phyloP scores from a whole-genome alignment of 108 stramenopile genomes.

The Cyclostephanos invisitatus region DNA sequence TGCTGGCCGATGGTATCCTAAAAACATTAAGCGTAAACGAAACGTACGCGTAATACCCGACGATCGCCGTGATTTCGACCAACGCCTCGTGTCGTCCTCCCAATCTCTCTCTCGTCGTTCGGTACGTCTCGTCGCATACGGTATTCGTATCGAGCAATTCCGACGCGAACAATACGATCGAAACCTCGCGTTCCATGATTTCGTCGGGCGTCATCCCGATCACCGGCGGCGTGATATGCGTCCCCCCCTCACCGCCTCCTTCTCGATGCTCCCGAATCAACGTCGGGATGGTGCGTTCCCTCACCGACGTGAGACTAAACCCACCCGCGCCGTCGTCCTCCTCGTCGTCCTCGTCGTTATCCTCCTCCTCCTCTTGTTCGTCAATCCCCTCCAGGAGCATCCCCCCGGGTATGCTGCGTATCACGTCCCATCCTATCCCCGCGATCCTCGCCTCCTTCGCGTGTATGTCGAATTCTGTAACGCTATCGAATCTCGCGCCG shows the following conservation, averaged over 20 bases:
- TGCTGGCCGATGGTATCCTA: slow-evolving; percentile 67
- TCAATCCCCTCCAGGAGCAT: slow-evolving; percentile 5
- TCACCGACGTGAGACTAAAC: slow-evolving; percentile 54
- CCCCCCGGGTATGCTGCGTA: slow-evolving; percentile 63
- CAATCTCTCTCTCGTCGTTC: slow-evolving; percentile 47
- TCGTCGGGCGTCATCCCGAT: not conserved
- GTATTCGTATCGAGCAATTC: slow-evolving; percentile 74
- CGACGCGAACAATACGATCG: slow-evolving; percentile 65
- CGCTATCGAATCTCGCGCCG: slow-evolving; percentile 65
- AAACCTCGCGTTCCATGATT: slow-evolving; percentile 50
- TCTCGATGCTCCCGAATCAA: slow-evolving; percentile 49
- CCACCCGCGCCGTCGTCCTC: slow-evolving; percentile 4
- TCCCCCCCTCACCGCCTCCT: not conserved
- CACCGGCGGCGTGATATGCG: not conserved
- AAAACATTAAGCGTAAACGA: slow-evolving; percentile 82
- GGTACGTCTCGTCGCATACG: slow-evolving; percentile 79
- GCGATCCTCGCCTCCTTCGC: slow-evolving; percentile 70
- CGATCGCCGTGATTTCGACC: slow-evolving; percentile 81
- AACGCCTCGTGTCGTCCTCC: slow-evolving; percentile 61
- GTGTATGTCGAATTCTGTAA: slow-evolving; percentile 81
- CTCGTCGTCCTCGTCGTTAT: not conserved
- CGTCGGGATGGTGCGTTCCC: slow-evolving; percentile 49
- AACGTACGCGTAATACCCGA: slow-evolving; percentile 83
- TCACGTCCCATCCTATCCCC: slow-evolving; percentile 57
- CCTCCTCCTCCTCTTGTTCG: not conserved